A percentile compares a stretch with the other conserved stretches of the same genome.
phyloP scores from a whole-genome alignment of 768 basidiomycete genomes.

The Piloderma croceum region DNA sequence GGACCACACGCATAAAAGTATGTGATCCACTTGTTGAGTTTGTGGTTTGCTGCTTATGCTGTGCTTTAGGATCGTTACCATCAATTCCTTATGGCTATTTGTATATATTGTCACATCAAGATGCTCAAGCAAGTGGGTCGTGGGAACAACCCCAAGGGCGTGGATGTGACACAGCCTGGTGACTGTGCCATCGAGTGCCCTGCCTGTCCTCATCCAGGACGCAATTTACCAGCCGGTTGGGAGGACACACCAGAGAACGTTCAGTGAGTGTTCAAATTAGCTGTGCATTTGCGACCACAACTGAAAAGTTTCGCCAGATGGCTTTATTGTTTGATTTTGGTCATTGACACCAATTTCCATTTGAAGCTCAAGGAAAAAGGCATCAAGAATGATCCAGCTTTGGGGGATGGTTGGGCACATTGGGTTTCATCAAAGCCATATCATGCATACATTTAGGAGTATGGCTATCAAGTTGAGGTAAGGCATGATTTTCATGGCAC shows the following conservation, averaged over 20 bases:
- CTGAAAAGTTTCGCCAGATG: slow-evolving; percentile 1
- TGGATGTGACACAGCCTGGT: background rate
- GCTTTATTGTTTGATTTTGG: slow-evolving; percentile 10
- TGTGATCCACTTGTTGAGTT: background rate
- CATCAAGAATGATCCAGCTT: slow-evolving; percentile 9
- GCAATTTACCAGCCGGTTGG: slow-evolving; percentile 6
- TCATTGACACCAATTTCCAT: slow-evolving; percentile 16
- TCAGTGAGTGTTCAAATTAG: slow-evolving; percentile 2
- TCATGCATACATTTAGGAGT: background rate
- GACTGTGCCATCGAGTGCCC: slow-evolving; percentile 5
- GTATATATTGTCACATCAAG: slow-evolving; percentile 11
- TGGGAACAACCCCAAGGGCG: background rate
- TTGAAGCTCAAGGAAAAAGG: slow-evolving; percentile 5
- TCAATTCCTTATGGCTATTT: slow-evolving; percentile 1
- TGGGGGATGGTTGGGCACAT: slow-evolving; percentile 11
- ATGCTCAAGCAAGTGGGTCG: slow-evolving; percentile 5
- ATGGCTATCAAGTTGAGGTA: background rate
- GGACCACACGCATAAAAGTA: slow-evolving; percentile 3
- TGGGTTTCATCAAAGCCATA: slow-evolving; percentile 10
- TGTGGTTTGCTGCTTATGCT: background rate
- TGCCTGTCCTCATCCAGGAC: slow-evolving; percentile 9
- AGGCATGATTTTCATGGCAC: background rate
- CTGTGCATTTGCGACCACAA: background rate
- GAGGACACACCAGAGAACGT: background rate
- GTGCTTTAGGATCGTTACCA: slow-evolving; percentile 6